phyloP scores from a whole-genome alignment of 257 asterid genomes.

The Fraxinus pennsylvanica region DNA sequence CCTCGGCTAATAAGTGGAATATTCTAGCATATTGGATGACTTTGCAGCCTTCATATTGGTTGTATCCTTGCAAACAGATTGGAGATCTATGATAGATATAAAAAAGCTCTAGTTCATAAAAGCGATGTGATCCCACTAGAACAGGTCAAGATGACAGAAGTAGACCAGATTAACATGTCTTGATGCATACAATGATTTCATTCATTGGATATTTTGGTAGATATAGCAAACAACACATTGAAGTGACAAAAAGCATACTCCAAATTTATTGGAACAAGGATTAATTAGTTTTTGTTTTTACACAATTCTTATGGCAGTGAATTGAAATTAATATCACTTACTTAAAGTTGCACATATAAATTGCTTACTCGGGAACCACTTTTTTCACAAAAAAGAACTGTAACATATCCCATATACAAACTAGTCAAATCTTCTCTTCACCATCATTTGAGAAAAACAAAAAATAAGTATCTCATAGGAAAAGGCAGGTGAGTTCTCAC shows the following conservation, averaged over 20 bases:
- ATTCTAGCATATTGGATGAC: no score
- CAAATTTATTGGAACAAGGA: background rate
- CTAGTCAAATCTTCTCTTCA: background rate
- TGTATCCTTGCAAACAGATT: no score
- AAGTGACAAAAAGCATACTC: background rate
- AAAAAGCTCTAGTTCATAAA: background rate
- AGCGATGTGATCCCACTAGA: background rate
- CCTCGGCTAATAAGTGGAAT: no score
- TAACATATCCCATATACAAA: slow-evolving; percentile 2
- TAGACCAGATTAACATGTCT: background rate
- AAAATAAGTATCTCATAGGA: background rate
- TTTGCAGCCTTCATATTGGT: no score
- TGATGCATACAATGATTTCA: background rate
- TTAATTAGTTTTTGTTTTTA: background rate
- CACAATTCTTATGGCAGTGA: background rate
- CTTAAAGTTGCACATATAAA: background rate
- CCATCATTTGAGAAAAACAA: slow-evolving; percentile 21
- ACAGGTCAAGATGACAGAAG: background rate
- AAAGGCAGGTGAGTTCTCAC: slow-evolving; percentile 48
- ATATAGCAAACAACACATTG: background rate
- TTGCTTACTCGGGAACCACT: slow-evolving; percentile 2
- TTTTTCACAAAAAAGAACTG: background rate
- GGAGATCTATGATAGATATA: background rate
- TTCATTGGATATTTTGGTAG: background rate
- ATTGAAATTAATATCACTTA: background rate